Evolutionary conservation across 2,329 filamentous ascomycete species (phyloP), one percentile per base, ranked within the genome.

Genomic region (Penicillium aurantiogriseum): DNA sequence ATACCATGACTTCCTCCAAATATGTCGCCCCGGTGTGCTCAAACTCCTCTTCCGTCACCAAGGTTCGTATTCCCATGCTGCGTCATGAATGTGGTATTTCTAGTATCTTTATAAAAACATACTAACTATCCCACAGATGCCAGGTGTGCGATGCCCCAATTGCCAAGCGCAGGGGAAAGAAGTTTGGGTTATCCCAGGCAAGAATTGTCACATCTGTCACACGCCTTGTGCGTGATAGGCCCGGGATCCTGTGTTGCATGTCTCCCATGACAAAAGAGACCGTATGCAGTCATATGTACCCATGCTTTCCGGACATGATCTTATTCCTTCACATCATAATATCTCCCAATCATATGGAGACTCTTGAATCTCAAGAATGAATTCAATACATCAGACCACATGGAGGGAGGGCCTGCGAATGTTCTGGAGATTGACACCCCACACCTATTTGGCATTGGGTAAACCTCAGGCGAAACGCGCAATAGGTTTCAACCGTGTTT

Each of bases 141-240:
- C 76, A n/a, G 77, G 77, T 58, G 71, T 77, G 21, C 70, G 71
- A 31, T 79, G 77, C 57, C 76, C 76, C 31, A 74, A 61, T 19
- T 79, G 77, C 56, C 55, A 64, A 49, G 59, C 57, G 3, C 54
- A 69, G 7, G 75, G 75, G 25, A 64, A 72, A 51, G 76, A 77
- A 62, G 67, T 71, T 25, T 79, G 77, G 77, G 77, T 79, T 3
- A 79, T 79, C 54, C 76, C 77, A 6, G 77, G 77, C n/a, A 78
- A 77, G 57, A 70, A 73, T 60, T 79, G 77, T 58, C 76, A 78
- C 61, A 64, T 74, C 40, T 79, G 76, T 54, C 72, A 75, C 11
- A 73, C 71, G 3, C 58, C 69, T 45, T 71, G 74, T 64, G 66
- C 67, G 44, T 67, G 59, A 67, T 10, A 36, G 2, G 5, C n/a